Evolutionary conservation across 108 stramenopile species (phyloP).

Genomic region (Discostella stelligeroides): DNA sequence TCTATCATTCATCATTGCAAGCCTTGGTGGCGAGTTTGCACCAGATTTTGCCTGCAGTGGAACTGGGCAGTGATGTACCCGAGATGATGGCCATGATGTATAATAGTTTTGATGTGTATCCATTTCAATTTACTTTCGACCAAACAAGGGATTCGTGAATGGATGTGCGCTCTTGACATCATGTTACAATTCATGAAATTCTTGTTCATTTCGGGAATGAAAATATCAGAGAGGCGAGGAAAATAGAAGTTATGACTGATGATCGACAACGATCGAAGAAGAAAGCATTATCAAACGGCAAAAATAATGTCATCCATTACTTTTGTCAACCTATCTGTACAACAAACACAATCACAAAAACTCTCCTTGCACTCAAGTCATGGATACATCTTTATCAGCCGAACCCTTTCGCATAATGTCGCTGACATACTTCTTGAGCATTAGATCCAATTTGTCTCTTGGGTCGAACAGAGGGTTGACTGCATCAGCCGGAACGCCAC

Average conservation of each 20-base stretch:
- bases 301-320: too few species aligned
- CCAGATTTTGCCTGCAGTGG: conserved; percentile 66
- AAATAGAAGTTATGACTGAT: too few species aligned
- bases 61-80: conserved; percentile 73
- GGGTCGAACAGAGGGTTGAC: conserved; percentile 77
- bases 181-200: too few species aligned
- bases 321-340: too few species aligned
- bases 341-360: too few species aligned
- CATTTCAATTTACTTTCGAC: conserved; percentile 12
- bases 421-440: conserved; percentile 76
- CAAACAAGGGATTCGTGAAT: too few species aligned
- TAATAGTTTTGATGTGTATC: conserved; percentile 85
- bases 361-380: too few species aligned
- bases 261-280: too few species aligned
- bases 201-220: too few species aligned
- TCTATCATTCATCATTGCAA: conserved; percentile 52
- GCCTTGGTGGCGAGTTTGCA: conserved; percentile 52
- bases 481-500: conserved; percentile 58
- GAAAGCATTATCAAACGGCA: too few species aligned
- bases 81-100: conserved; percentile 87
- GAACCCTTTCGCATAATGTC: conserved; percentile 77
- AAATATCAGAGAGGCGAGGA: too few species aligned
- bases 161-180: too few species aligned
- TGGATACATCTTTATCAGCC: not conserved
- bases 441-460: conserved; percentile 59